A percentile compares a stretch with the other conserved stretches of the same genome.
These are phyloP conservation scores for Rhizopus microsporus DNA, from an alignment of 371 early-diverging fungal species.

Conservation along the genomic window DNA sequence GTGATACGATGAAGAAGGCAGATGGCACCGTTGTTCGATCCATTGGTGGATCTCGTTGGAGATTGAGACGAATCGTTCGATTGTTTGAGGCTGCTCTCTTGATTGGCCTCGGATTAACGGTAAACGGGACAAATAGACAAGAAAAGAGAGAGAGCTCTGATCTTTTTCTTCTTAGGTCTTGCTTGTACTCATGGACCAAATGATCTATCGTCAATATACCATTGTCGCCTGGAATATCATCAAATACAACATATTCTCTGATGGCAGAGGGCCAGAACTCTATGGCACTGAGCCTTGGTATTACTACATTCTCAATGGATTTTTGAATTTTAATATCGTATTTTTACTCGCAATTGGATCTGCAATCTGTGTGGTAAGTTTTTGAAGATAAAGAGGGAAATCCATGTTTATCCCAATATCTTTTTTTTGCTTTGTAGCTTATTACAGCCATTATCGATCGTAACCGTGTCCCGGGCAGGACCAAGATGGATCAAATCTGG, in stretches of 20 bases:
- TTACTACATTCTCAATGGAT: conserved; percentile 85
- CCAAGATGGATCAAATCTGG: conserved; percentile 29
- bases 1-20: conserved; percentile 30
- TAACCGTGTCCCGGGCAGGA: conserved; percentile 41
- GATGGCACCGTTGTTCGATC: conserved; percentile 33
- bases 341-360: conserved; percentile 72
- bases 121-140: background rate
- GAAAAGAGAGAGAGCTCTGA: background rate
- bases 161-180: conserved; percentile 2
- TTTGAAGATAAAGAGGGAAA: background rate
- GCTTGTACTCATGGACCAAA: conserved; percentile 72
- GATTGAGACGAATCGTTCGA: conserved; percentile 47
- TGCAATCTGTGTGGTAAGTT: conserved; percentile 62
- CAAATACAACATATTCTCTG: conserved; percentile 85
- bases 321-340: conserved; percentile 86
- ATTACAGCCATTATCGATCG: conserved; percentile 48
- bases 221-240: conserved; percentile 88
- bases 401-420: background rate
- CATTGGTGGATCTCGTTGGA: conserved; percentile 38
- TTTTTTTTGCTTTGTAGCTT: conserved; percentile 13
- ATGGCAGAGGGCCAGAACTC: conserved; percentile 76
- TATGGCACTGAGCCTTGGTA: conserved; percentile 95
- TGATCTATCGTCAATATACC: conserved; percentile 70
- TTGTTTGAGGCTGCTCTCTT: conserved; percentile 34
- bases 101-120: conserved; percentile 9